Evolutionary conservation across 2,329 filamentous ascomycete species (phyloP), one percentile per base, ranked within the genome.

Genomic region (Diaporthe citrichinensis): DNA sequence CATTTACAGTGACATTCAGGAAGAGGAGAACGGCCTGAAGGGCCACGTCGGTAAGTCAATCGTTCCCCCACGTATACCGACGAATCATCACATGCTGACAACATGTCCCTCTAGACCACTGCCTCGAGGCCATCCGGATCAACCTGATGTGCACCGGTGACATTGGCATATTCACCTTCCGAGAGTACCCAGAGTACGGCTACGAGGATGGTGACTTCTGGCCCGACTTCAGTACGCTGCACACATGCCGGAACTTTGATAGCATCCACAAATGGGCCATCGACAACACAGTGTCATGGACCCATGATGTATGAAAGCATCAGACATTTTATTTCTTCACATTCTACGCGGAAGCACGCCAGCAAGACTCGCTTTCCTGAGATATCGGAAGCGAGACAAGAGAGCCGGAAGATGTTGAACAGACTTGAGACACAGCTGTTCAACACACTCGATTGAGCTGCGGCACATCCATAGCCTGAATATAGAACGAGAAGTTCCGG

Each of bases 111-210:
- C 31, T 31, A 82, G 88, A 90, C 79, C 88, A 90, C 79, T 90
- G 88, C 81, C 86, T 90, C 76, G 88, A 90, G 78, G 85, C 89
- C 6, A 80, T 91, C 53, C 81, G 89, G 9, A 84, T 88, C 77
- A 89, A 87, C 59, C 82, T 90, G 61, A 88, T 90, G 86, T 91
- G 89, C 79, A 87, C 90, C 78, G 85, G 86, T 59, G 89, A 91
- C 74, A 83, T 90, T 77, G 88, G 88, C 14, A 85, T 91, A 36
- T 90, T 89, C 77, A 88, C 89, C 1, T 90, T 90, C 81, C 85
- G 88, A 75, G 82, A 83, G 76, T 87, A 84, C 72, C 87, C 87
- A 0, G 87, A 87, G 68, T 72, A 85, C 83, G 69, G 85, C 82
- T 79, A 80, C 28, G 77, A 78, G 31, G 84, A 84, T 44, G 84